These are phyloP conservation scores for Psilocybe mexicana DNA, from an alignment of 1,284 basidiomycete species.

Conservation along the genomic window DNA sequence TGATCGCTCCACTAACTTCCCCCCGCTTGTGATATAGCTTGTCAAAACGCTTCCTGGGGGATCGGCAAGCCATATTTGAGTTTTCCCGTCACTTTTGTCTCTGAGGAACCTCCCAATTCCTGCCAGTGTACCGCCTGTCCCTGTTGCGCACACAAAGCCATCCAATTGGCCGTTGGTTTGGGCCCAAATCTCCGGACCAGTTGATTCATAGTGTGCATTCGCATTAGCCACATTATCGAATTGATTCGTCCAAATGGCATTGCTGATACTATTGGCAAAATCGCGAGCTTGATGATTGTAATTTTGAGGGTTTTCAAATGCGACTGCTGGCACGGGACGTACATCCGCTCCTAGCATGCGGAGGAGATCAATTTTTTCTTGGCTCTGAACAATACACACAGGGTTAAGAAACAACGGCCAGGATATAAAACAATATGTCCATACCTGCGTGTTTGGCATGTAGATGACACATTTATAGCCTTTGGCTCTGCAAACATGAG, in stretches of 20 bases:
- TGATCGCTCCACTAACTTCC: slow-evolving; percentile 76
- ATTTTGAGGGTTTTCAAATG: slow-evolving; percentile 94
- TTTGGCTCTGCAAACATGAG: slow-evolving; percentile 89
- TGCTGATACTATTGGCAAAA: slow-evolving; percentile 80
- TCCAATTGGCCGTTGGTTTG: slow-evolving; percentile 84
- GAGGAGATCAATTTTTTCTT: slow-evolving; percentile 97
- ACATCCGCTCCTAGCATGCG: slow-evolving; percentile 98
- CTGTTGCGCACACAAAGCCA: slow-evolving; percentile 92
- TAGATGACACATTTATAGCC: slow-evolving; percentile 99
- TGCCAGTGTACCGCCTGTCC: slow-evolving; percentile 95
- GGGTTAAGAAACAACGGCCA: background rate
- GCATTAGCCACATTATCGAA: slow-evolving; percentile 96
- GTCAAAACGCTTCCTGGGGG: slow-evolving; percentile 94
- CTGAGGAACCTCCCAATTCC: slow-evolving; percentile 86
- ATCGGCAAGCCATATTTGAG: slow-evolving; percentile 94
- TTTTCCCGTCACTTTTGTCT: slow-evolving; percentile 80
- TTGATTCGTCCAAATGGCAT: slow-evolving; percentile 99
- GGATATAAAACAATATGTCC: slow-evolving; percentile 13
- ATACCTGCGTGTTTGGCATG: slow-evolving; percentile 94
- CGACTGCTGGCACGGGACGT: slow-evolving; percentile 92
- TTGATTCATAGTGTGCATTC: slow-evolving; percentile 84
- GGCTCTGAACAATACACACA: slow-evolving; percentile 54
- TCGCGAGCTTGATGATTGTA: slow-evolving; percentile 98
- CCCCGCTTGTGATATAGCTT: slow-evolving; percentile 82
- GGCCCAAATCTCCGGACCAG: slow-evolving; percentile 96